Evolutionary conservation across 176 grass and related monocot species (phyloP), one percentile per base, ranked within the genome.

Genomic region (Aegilops tauschii): DNA sequence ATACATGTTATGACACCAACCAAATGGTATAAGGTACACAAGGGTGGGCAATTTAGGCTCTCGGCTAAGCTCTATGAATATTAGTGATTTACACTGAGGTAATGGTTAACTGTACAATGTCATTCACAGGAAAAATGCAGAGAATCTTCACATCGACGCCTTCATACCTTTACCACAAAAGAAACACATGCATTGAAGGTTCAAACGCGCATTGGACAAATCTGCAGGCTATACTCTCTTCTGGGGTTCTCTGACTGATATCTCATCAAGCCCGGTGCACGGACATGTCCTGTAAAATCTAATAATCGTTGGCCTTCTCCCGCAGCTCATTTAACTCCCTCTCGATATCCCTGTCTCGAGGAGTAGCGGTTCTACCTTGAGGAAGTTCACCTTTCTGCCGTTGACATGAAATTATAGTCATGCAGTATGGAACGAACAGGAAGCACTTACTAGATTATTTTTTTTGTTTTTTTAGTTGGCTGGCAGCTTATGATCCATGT

Each of bases 321-420:
- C 95, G 71, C 78, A 97, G 87, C 80, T 97, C 95, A 62, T 95
- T 97, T 82, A 97, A 75, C 82, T 97, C 95, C 5, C 52, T 95
- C 85, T 97, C 95, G 29, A 97, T 97, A 67, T 97, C 95, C 29
- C 64, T 79, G 78, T 98, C 96, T 23, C 75, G 47, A 87, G 86
- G 76, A 50, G 83, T 76, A 23, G 87, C 61, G 36, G 84, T 35
- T 93, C 96, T 91, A 62, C 94, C 94, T 40, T 88, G 75, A 67
- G 96, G 96, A 77, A 98, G 92, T 86, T 94, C 94, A 63, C 96
- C 96, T 88, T 98, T 98, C 96, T 98, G 84, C 58, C 87, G 59
- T 31, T 78, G 21, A 70, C 47, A 87, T 20, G 18, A 27, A 72
- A 73, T 58, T 69, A 25, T 10, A 52, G 61, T 82, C 62, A 68